Evolutionary conservation across 2,329 filamentous ascomycete genomes (phyloP), one percentile per base, ranked within the genome.

Genomic region (Colletotrichum orbiculare): DNA sequence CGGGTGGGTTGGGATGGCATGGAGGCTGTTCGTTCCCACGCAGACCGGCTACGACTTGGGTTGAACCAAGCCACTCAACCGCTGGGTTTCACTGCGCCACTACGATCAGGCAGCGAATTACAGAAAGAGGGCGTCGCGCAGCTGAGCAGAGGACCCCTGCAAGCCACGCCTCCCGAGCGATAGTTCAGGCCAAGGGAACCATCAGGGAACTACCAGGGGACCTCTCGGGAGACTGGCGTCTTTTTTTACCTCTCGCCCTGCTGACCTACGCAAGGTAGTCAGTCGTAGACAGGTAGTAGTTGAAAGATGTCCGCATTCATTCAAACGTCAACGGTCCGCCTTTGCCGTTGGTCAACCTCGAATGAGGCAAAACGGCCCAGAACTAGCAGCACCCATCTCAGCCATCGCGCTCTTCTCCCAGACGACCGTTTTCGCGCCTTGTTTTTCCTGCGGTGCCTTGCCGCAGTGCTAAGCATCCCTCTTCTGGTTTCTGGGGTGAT

Each of bases 41-140:
- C 48, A 50, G 60, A 25, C 52, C 56, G 58, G 46, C 50, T 56
- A 58, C 58, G 50, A 64, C 61, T 61, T 46, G 35, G 56, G 61
- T 49, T 56, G 58, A 65, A 65, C 62, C 62, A 65, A 65, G 62
- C 62, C 62, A 65, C 62, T 65, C 45, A 62, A 46, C 57, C 39
- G 49, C 55, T 61, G 50, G 49, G 39, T 50, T 61, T 35, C 48
- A 65, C 62, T 65, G 62, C 62, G 62, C 62, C 62, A 62, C 62
- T 50, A 41, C 41, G 38, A 35, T 17, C 49, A 66, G 64, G 60
- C 64, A 66, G 60, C 60, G 64, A 66, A 66, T 66, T 54, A 45
- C 25, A 49, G 46, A 42, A 25, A 37, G 8, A 47, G 10, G 25
- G 35, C 50, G 33, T 53, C 37, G 60, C 39, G 47, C 60, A 66